These are phyloP conservation scores for Leptographium radiaticola DNA, from an alignment of 2,329 filamentous ascomycete species.

Conservation along the genomic window DNA sequence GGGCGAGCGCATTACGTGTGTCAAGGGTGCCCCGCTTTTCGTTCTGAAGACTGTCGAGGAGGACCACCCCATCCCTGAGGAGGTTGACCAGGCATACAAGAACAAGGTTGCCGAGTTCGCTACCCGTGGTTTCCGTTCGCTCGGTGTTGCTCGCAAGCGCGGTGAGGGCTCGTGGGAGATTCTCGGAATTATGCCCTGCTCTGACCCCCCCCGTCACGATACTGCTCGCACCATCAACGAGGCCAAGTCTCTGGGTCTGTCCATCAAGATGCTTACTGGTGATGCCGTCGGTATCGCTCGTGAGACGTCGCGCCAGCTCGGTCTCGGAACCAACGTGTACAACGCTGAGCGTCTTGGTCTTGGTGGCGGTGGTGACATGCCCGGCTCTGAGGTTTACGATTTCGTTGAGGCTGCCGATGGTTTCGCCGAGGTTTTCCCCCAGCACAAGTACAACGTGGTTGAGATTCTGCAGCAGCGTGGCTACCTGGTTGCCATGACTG, in stretches of 20 bases:
- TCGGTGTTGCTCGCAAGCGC: constrained; percentile 85
- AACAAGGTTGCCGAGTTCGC: constrained; percentile 88
- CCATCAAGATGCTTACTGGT: constrained; percentile 94
- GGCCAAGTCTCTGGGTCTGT: constrained; percentile 75
- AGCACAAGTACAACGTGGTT: constrained; percentile 92
- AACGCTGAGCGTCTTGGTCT: constrained; percentile 87
- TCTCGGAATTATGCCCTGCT: constrained; percentile 89
- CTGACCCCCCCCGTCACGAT: constrained; percentile 80
- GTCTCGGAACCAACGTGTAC: constrained; percentile 86
- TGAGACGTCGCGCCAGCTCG: constrained; percentile 82
- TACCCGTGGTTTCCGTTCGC: constrained; percentile 84
- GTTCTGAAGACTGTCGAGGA: constrained; percentile 80
- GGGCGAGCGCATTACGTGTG: constrained; percentile 74
- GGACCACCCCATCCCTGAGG: constrained; percentile 65
- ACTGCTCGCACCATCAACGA: constrained; percentile 84
- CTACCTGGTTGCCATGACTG: constrained; percentile 91
- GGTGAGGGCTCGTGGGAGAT: constrained; percentile 76
- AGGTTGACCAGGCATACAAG: constrained; percentile 74
- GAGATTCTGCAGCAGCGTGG: constrained; percentile 89
- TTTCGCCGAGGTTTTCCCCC: constrained; percentile 88
- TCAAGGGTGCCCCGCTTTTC: constrained; percentile 83
- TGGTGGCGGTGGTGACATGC: constrained; percentile 82
- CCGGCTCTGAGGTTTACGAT: constrained; percentile 86
- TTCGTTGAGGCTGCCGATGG: constrained; percentile 92
- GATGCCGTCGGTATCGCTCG: constrained; percentile 87